phyloP scores from a whole-genome alignment of 805 yeast species.

The Pichia membranifaciens region DNA sequence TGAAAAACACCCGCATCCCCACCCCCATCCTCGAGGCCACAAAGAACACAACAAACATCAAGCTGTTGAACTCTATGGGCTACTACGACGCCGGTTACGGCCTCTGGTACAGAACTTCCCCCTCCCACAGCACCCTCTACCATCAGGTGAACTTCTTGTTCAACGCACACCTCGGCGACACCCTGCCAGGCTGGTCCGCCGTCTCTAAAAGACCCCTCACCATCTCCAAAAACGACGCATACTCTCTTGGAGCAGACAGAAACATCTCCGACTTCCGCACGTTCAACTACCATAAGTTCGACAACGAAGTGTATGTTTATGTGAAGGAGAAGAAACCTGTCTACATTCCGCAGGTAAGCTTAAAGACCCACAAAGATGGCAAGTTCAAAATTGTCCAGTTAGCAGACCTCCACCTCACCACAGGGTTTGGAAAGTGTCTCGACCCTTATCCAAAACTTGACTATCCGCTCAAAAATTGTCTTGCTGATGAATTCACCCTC shows the following conservation, averaged over 20 bases:
- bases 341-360: slow-evolving; percentile 25
- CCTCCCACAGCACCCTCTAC: background rate
- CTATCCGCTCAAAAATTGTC: slow-evolving; percentile 45
- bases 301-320: slow-evolving; percentile 13
- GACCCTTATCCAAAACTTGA: slow-evolving; percentile 53
- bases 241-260: slow-evolving; percentile 3
- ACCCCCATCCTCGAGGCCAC: background rate
- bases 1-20: background rate
- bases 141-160: slow-evolving; percentile 55
- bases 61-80: slow-evolving; percentile 6
- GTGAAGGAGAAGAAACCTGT: slow-evolving; percentile 9
- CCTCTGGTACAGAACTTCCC: slow-evolving; percentile 46
- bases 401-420: slow-evolving; percentile 88
- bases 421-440: slow-evolving; percentile 73
- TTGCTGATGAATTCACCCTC: slow-evolving; percentile 72
- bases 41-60: background rate
- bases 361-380: slow-evolving; percentile 40
- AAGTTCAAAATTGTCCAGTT: slow-evolving; percentile 78
- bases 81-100: slow-evolving; percentile 32
- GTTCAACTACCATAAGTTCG: slow-evolving; percentile 15
- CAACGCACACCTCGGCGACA: slow-evolving; percentile 70
- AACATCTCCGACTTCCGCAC: slow-evolving; percentile 1
- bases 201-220: slow-evolving; percentile 10
- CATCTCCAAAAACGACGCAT: slow-evolving; percentile 3
- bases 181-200: slow-evolving; percentile 61